A percentile compares a stretch with the other conserved stretches of the same genome.
phyloP scores from a whole-genome alignment of 2,329 filamentous ascomycete species.

The Diplodia intermedia region DNA sequence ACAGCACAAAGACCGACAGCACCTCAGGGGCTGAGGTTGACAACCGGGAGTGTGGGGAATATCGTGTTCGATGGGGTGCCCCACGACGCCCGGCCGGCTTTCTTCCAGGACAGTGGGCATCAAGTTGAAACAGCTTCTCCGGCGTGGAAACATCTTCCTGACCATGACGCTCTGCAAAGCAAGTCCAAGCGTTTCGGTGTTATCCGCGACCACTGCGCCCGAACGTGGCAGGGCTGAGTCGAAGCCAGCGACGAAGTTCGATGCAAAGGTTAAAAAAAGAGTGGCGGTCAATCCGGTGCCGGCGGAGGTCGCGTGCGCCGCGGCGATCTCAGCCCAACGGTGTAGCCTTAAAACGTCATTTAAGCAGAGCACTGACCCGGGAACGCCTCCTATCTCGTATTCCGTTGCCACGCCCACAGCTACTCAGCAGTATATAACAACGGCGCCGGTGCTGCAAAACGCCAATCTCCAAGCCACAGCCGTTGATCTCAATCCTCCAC shows the following conservation, averaged over 20 bases:
- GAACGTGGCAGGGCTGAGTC: too few species aligned
- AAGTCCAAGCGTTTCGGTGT: background rate
- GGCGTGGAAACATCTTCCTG: background rate
- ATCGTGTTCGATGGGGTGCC: background rate
- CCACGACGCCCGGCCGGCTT: background rate
- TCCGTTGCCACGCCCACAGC: background rate
- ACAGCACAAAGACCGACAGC: background rate
- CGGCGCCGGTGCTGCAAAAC: background rate
- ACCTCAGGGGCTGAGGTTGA: background rate
- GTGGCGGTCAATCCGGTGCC: constrained; percentile 2
- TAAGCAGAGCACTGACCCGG: background rate
- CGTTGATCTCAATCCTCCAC: background rate
- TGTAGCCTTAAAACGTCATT: constrained; percentile 17
- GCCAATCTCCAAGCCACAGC: background rate
- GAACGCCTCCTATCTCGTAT: constrained; percentile 23
- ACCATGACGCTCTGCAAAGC: background rate
- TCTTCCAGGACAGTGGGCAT: background rate
- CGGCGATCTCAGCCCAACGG: constrained; percentile 1
- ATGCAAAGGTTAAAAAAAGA: background rate
- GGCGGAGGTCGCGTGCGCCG: background rate
- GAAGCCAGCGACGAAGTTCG: background rate
- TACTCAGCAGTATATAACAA: constrained; percentile 16
- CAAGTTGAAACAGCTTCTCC: background rate
- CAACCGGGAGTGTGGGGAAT: background rate
- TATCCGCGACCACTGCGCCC: too few species aligned